Evolutionary conservation across 2,329 filamentous ascomycete species (phyloP), one percentile per base, ranked within the genome.

Genomic region (Aureobasidium subglaciale): DNA sequence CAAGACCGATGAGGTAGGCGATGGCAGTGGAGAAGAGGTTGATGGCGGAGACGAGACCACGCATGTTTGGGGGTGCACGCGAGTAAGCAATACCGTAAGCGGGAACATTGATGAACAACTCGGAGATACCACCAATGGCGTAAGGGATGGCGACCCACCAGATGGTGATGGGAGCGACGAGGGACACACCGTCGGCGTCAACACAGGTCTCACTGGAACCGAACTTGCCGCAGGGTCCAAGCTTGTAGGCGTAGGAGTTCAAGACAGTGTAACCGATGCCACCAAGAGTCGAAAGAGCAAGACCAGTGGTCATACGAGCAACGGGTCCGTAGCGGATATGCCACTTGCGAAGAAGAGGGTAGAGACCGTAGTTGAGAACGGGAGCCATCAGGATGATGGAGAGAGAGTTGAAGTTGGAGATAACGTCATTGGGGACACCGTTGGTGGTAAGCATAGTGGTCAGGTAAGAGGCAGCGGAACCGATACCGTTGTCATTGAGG

Each of bases 251-350:
- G 25, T 71, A 68, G 61, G 69, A 70, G 58, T 78, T 74, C 2
- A 77, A 63, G 20, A 76, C 62, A 1, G 72, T 68, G 46, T 66
- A 68, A 34, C 61, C 61, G 10, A 65, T 57, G 37, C 77, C 74
- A 38, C 73, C 73, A 15, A 80, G 55, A 1, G 73, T 71, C 2
- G 78, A 78, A 61, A 83, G 63, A 40, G 68, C 63, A 56, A 81
- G 73, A 30, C 79, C 79, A 20, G 62, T 63, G 43, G 61, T 63
- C 62, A 82, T 75, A 62, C 73, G 72, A 22, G 80, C 76, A 50
- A 82, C 73, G n/a, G 78, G 78, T 10, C 63, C 66, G 59, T 75
- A 70, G 25, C 67, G 64, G 53, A 75, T 63, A 43, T 68, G 67
- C 2, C 68, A 60, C n/a, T 61, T 66, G 4, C 73, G 73, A 27